Percentiles rank a stretch among this genome's conserved stretches.
Evolutionary conservation across 441 rosid species (phyloP).

Genomic region (Pelargonium myrrhifolium): DNA sequence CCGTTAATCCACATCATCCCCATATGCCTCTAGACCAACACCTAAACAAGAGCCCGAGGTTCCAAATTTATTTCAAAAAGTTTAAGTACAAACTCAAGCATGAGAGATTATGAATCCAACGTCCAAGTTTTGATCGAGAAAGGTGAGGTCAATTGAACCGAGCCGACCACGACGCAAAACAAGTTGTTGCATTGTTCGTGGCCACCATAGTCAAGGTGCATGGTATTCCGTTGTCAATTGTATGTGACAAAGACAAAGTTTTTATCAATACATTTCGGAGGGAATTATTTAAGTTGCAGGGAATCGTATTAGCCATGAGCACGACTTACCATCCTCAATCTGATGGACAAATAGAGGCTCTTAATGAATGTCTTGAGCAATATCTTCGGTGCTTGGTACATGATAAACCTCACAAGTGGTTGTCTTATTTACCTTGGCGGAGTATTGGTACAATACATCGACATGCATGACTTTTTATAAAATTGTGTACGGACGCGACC

Average conservation of each 20-base stretch:
- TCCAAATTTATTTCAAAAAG: no score
- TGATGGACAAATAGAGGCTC: not conserved
- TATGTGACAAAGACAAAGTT: not conserved
- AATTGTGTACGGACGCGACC: no score
- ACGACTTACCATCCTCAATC: not conserved
- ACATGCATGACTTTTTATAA: no score
- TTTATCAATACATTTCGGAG: not conserved
- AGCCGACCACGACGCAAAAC: not conserved
- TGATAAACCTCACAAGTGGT: not conserved
- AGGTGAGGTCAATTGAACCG: no score
- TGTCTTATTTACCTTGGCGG: not conserved
- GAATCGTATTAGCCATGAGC: not conserved
- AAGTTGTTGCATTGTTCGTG: not conserved
- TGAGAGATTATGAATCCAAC: no score
- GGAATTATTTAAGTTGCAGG: not conserved
- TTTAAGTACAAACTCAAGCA: no score
- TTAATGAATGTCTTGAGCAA: not conserved
- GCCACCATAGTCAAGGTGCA: not conserved
- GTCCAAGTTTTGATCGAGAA: no score
- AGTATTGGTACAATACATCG: not conserved
- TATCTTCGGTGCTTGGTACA: not conserved
- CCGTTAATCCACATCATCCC: no score
- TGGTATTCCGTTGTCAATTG: not conserved
- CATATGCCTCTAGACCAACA: no score
- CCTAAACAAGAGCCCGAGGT: no score